Evolutionary conservation across 73 alveolate genomes (phyloP).

Genomic region (Paramecium tetraurelia): DNA sequence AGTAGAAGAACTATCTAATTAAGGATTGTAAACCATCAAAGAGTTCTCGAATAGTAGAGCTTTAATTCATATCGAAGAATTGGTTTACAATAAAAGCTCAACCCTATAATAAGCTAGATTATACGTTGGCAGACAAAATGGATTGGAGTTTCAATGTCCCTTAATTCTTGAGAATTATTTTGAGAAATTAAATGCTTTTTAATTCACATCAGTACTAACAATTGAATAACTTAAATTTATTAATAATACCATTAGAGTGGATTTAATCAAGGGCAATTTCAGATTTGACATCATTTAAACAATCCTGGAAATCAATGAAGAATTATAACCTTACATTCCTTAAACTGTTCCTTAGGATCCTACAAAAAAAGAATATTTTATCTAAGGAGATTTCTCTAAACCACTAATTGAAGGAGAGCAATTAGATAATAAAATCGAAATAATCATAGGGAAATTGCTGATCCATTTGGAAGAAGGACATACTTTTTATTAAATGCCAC

Average conservation of each 20-base stretch:
- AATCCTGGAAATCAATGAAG: not conserved
- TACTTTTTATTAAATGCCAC: not conserved
- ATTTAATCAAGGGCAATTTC: not conserved
- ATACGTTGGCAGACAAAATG: not conserved
- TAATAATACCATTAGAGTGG: not conserved
- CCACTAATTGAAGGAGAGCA: not conserved
- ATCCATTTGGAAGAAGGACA: constrained; percentile 15
- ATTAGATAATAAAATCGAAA: not conserved
- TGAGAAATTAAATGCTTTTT: not conserved
- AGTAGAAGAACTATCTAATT: not conserved
- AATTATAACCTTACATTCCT: not conserved
- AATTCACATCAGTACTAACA: not conserved
- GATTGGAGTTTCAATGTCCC: constrained; percentile 14
- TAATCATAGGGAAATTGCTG: not conserved
- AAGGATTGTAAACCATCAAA: not conserved
- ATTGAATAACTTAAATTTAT: not conserved
- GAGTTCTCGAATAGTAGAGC: not conserved
- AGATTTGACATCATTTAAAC: not conserved
- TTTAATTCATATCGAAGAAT: not conserved
- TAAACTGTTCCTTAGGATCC: not conserved
- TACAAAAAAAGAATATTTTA: not conserved
- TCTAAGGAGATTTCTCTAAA: not conserved
- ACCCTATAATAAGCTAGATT: not conserved
- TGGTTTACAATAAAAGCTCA: not conserved
- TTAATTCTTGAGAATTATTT: not conserved